Evolutionary conservation across 805 yeast species (phyloP).

Genomic region (Candida odintsovae): DNA sequence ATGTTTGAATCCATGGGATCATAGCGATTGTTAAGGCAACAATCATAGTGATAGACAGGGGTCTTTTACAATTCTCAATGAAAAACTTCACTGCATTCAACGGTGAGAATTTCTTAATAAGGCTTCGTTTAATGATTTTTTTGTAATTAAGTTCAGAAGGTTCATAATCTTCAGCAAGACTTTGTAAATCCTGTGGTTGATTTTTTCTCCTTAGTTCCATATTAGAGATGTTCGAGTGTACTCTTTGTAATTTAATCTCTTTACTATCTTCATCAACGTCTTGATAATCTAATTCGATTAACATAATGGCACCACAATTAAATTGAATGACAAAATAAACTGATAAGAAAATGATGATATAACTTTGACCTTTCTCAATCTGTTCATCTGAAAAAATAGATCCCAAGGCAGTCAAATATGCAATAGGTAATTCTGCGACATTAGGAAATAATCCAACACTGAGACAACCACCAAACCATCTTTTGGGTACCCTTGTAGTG

Average conservation of each 20-base stretch:
- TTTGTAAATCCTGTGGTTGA: neutral
- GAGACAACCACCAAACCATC: conserved; percentile 67
- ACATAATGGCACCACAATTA: conserved; percentile 67
- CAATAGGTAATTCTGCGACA: conserved; percentile 73
- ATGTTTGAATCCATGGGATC: conserved; percentile 82
- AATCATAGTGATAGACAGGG: conserved; percentile 68
- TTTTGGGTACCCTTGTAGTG: conserved; percentile 36
- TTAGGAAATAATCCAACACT: conserved; percentile 71
- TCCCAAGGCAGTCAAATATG: conserved; percentile 53
- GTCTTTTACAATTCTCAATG: conserved; percentile 56
- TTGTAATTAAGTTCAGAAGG: neutral
- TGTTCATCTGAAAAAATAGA: conserved; percentile 46
- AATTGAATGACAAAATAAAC: conserved; percentile 58
- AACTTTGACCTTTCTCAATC: conserved; percentile 76
- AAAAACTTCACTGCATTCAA: conserved; percentile 19
- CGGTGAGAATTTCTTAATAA: neutral
- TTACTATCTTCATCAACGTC: conserved; percentile 1
- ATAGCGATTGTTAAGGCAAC: conserved; percentile 62
- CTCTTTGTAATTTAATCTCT: conserved; percentile 5
- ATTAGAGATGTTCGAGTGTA: neutral
- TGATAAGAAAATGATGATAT: conserved; percentile 70
- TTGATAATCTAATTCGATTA: conserved; percentile 59
- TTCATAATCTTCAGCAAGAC: neutral
- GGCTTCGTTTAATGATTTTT: conserved; percentile 20
- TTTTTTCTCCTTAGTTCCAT: neutral